Conservation (phyloP, 108 stramenopile genomes). For the Nitzschia inconspicua region DNA sequence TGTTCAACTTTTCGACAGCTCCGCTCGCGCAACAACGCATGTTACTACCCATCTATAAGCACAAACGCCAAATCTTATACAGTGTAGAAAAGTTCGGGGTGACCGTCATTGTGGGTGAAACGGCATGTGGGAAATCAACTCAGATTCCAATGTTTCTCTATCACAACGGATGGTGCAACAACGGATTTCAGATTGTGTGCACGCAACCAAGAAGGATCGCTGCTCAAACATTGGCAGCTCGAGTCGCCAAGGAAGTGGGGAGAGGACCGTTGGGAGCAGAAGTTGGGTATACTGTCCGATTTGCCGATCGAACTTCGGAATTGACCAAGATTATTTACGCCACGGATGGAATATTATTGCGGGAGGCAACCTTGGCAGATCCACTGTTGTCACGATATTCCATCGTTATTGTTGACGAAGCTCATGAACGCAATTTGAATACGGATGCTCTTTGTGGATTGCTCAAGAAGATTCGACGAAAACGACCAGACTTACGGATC, state of each 20-base stretch:
- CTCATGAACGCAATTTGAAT: slow-evolving; percentile 91
- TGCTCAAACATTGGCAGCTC: slow-evolving; percentile 80
- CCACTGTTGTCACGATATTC: slow-evolving; percentile 89
- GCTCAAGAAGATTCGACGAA: slow-evolving; percentile 81
- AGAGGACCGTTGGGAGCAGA: slow-evolving; percentile 21
- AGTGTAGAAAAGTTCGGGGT: slow-evolving; percentile 70
- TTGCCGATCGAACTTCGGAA: slow-evolving; percentile 59
- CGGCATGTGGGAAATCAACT: slow-evolving; percentile 90
- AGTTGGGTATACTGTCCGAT: slow-evolving; percentile 84
- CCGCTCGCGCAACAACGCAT: slow-evolving; percentile 56
- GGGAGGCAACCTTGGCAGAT: slow-evolving; percentile 85
- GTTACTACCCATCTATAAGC: slow-evolving; percentile 78
- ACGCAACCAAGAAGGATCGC: slow-evolving; percentile 93
- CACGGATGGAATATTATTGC: slow-evolving; percentile 91
- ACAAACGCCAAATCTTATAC: slow-evolving; percentile 75
- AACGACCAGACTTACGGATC: slow-evolving; percentile 74
- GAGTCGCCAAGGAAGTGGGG: slow-evolving; percentile 75
- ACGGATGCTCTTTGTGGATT: slow-evolving; percentile 90
- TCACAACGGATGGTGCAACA: slow-evolving; percentile 84
- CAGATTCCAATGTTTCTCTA: slow-evolving; percentile 92
- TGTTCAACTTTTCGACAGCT: slow-evolving; percentile 34
- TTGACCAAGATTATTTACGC: slow-evolving; percentile 71
- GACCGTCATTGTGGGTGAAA: slow-evolving; percentile 93
- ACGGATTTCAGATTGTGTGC: slow-evolving; percentile 70
- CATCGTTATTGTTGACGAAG: slow-evolving; percentile 96